Evolutionary conservation across 257 asterid genomes (phyloP).

Genomic region (Solanum gracilifrons): DNA sequence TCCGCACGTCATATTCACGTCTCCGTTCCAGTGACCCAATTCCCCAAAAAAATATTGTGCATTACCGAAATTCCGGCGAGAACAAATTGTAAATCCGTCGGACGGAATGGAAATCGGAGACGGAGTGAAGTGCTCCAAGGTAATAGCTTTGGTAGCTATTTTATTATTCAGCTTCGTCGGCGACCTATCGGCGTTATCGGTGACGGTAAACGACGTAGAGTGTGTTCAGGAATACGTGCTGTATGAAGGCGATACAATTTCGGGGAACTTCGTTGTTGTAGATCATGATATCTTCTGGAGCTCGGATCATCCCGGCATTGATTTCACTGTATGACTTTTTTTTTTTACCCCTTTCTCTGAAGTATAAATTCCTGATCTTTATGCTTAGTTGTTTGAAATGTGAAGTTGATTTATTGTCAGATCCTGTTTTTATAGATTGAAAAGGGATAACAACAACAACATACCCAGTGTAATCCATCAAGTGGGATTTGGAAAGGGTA

Average conservation of each 20-base stretch:
- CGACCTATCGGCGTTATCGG: slow-evolving; percentile 33
- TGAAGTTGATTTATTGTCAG: background rate
- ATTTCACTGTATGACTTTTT: slow-evolving; percentile 38
- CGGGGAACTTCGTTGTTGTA: slow-evolving; percentile 76
- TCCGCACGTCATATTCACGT: background rate
- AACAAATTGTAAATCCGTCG: background rate
- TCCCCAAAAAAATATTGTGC: background rate
- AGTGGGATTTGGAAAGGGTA: background rate
- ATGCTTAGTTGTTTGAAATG: background rate
- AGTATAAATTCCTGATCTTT: background rate
- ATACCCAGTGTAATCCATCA: background rate
- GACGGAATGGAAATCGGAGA: background rate
- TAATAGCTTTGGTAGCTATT: slow-evolving; percentile 12
- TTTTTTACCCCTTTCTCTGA: background rate
- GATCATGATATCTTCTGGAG: slow-evolving; percentile 75
- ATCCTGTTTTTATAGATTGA: background rate
- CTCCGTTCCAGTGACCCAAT: background rate
- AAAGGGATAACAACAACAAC: background rate
- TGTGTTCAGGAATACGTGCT: slow-evolving; percentile 78
- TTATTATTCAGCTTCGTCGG: slow-evolving; percentile 27
- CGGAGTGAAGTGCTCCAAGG: background rate
- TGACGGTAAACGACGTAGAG: slow-evolving; percentile 59
- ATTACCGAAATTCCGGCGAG: background rate
- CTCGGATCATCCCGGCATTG: slow-evolving; percentile 68
- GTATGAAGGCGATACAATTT: slow-evolving; percentile 61